A percentile compares a stretch with the other conserved stretches of the same genome.
Evolutionary conservation across 805 yeast species (phyloP).

Genomic region (Nakazawaea populi): DNA sequence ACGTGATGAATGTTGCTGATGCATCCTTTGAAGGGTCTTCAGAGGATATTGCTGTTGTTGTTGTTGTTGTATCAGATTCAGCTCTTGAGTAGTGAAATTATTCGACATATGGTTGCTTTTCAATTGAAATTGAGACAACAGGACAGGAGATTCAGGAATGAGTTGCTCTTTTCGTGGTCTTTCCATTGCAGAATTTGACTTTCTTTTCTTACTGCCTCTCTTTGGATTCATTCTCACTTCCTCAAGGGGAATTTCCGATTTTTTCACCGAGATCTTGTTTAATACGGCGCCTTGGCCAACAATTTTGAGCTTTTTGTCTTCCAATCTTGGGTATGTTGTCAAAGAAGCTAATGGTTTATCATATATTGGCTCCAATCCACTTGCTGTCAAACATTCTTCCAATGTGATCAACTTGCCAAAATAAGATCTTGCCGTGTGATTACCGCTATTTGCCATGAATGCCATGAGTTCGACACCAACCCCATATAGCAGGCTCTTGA

Average conservation of each 20-base stretch:
- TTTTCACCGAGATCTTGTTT: conserved; percentile 1
- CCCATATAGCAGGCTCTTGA: conserved; percentile 5
- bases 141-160: not conserved
- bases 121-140: not conserved
- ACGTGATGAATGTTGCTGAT: not conserved
- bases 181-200: not conserved
- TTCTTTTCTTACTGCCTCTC: not conserved
- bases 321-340: not conserved
- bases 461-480: conserved; percentile 21
- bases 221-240: not conserved
- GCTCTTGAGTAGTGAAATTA: no score
- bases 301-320: not conserved
- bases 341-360: conserved; percentile 1
- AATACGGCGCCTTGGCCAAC: not conserved
- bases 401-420: conserved; percentile 16
- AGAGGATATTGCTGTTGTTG: not conserved
- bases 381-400: not conserved
- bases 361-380: not conserved
- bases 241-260: not conserved
- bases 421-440: conserved; percentile 22
- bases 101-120: not conserved
- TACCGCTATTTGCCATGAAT: conserved; percentile 22
- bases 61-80: not conserved
- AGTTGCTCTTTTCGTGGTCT: not conserved
- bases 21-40: not conserved